Conservation (phyloP, 257 asterid species). For the Ligustrum vulgare region DNA sequence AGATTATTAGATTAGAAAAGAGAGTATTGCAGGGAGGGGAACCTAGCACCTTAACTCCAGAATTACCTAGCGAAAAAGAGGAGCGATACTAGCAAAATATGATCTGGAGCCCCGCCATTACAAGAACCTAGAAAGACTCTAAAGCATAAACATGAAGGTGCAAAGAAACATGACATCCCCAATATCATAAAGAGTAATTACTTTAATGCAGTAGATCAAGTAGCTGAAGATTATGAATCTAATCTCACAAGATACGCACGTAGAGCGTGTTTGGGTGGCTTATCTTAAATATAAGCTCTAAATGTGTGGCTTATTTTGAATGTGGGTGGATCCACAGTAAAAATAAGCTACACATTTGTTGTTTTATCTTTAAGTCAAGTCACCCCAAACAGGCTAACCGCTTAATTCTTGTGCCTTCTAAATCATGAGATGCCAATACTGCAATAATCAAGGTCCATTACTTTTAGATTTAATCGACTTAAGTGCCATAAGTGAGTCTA, state of each 20-base stretch:
- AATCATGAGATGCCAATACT: neutral
- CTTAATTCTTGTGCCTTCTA: neutral
- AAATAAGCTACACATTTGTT: no score
- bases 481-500: no score
- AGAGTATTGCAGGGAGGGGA: neutral
- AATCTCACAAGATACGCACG: neutral
- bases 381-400: neutral
- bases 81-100: neutral
- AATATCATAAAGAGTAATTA: neutral
- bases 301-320: no score
- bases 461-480: no score
- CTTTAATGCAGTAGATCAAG: neutral
- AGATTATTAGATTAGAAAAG: neutral
- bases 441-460: no score
- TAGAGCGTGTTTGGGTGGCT: no score
- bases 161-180: neutral
- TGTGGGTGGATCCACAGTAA: no score
- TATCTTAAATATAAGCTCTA: no score
- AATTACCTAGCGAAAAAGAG: neutral
- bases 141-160: neutral
- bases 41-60: neutral
- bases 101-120: neutral
- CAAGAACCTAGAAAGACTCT: neutral
- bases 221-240: neutral
- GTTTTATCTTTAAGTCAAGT: no score